Conservation (phyloP, 169 alveolate species). For the Cryptosporidium muris region DNA sequence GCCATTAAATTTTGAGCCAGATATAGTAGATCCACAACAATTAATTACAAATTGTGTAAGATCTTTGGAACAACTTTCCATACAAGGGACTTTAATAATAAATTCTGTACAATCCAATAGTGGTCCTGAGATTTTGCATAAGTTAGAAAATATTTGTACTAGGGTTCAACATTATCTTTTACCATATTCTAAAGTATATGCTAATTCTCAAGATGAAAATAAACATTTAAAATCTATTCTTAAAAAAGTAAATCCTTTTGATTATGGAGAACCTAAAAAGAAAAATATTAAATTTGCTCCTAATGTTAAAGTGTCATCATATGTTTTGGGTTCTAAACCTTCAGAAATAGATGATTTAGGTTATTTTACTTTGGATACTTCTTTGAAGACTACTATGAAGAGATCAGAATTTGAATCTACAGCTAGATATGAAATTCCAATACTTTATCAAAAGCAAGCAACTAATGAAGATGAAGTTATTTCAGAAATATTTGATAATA, state of each 20-base stretch:
- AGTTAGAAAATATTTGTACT: constrained; percentile 29
- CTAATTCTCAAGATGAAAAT: neutral
- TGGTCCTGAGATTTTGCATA: constrained; percentile 1
- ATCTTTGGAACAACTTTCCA: constrained; percentile 54
- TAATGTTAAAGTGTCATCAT: constrained; percentile 23
- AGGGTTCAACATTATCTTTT: constrained; percentile 32
- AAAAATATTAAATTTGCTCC: constrained; percentile 26
- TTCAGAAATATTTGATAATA: neutral
- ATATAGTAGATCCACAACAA: constrained; percentile 49
- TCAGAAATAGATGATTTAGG: constrained; percentile 2
- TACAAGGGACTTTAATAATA: constrained; percentile 11
- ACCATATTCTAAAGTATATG: constrained; percentile 34
- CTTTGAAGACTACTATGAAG: constrained; percentile 25
- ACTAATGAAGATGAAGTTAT: neutral
- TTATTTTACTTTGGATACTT: constrained; percentile 9
- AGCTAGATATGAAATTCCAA: constrained; percentile 50
- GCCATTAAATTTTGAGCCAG: constrained; percentile 57
- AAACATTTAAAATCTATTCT: constrained; percentile 24
- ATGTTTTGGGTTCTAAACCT: neutral
- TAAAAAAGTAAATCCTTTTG: constrained; percentile 11
- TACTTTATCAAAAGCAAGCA: neutral
- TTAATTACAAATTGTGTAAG: constrained; percentile 50
- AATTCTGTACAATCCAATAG: constrained; percentile 2
- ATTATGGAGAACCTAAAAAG: neutral
- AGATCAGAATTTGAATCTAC: constrained; percentile 16